phyloP scores from a whole-genome alignment of 345 rosid genomes.

The Toxicodendron radicans region DNA sequence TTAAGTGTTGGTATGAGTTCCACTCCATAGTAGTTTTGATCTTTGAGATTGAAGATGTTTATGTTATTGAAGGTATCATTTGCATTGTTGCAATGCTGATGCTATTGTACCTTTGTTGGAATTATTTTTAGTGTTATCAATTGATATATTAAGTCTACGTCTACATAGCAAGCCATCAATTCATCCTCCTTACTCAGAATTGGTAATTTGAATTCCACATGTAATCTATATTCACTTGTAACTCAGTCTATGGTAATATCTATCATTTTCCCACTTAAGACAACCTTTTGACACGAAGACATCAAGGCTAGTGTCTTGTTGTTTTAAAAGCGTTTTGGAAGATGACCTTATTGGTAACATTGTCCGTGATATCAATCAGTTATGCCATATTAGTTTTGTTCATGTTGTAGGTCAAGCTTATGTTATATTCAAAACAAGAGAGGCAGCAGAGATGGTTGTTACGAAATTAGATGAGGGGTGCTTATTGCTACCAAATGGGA shows the following conservation, averaged over 20 bases:
- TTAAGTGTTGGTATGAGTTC: neutral
- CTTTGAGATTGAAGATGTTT: neutral
- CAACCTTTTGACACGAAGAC: neutral
- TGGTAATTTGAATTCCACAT: too few species aligned
- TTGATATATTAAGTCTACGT: too few species aligned
- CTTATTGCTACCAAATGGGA: slow-evolving; percentile 71
- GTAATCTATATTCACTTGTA: too few species aligned
- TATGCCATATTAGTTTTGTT: slow-evolving; percentile 19
- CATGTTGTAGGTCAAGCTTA: slow-evolving; percentile 68
- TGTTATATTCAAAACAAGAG: slow-evolving; percentile 63
- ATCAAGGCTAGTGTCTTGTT: neutral
- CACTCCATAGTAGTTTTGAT: too few species aligned
- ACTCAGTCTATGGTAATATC: too few species aligned
- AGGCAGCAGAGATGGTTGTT: slow-evolving; percentile 55
- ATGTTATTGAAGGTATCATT: neutral
- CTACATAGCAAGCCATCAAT: too few species aligned
- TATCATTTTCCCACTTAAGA: neutral
- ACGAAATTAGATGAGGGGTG: slow-evolving; percentile 56
- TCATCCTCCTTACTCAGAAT: too few species aligned
- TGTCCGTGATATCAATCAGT: neutral
- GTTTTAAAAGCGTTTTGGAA: neutral
- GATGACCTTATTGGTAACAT: neutral
- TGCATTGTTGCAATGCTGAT: too few species aligned
- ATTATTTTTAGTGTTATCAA: too few species aligned
- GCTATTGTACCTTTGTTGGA: too few species aligned